phyloP scores from a whole-genome alignment of 2,329 filamentous ascomycete genomes.

The Fusarium sp. region DNA sequence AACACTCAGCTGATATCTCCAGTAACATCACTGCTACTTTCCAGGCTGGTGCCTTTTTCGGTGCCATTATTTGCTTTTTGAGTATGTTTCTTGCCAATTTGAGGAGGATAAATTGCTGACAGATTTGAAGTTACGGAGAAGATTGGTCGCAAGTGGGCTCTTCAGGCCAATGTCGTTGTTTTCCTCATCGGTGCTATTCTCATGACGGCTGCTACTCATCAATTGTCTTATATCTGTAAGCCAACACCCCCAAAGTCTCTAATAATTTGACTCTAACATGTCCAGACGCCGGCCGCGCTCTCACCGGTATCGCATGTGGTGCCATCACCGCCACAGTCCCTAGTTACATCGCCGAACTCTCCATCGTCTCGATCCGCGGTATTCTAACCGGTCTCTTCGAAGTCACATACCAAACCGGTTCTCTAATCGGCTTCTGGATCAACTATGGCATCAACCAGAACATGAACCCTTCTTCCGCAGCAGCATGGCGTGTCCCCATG shows the following conservation, averaged over 20 bases:
- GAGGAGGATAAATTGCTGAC: background rate
- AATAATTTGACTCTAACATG: background rate
- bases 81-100: slow-evolving; percentile 32
- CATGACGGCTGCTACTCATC: slow-evolving; percentile 56
- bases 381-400: slow-evolving; percentile 67
- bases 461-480: slow-evolving; percentile 49
- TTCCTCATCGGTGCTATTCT: slow-evolving; percentile 60
- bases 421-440: slow-evolving; percentile 65
- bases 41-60: slow-evolving; percentile 66
- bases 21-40: slow-evolving; percentile 62
- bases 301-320: slow-evolving; percentile 70
- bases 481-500: slow-evolving; percentile 63
- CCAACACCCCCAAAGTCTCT: rapidly evolving
- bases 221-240: slow-evolving; percentile 59
- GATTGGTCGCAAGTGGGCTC: slow-evolving; percentile 63
- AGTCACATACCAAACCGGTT: slow-evolving; percentile 66
- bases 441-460: slow-evolving; percentile 59
- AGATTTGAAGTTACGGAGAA: slow-evolving; percentile 56
- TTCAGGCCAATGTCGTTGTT: slow-evolving; percentile 59
- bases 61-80: slow-evolving; percentile 62
- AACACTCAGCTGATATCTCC: slow-evolving; percentile 50
- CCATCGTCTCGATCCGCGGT: slow-evolving; percentile 69
- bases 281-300: slow-evolving; percentile 67
- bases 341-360: slow-evolving; percentile 73
- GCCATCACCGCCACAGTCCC: slow-evolving; percentile 70